Evolutionary conservation across 1,139 yeast species (phyloP), one percentile per base, ranked within the genome.

Genomic region (Yarrowia galli): DNA sequence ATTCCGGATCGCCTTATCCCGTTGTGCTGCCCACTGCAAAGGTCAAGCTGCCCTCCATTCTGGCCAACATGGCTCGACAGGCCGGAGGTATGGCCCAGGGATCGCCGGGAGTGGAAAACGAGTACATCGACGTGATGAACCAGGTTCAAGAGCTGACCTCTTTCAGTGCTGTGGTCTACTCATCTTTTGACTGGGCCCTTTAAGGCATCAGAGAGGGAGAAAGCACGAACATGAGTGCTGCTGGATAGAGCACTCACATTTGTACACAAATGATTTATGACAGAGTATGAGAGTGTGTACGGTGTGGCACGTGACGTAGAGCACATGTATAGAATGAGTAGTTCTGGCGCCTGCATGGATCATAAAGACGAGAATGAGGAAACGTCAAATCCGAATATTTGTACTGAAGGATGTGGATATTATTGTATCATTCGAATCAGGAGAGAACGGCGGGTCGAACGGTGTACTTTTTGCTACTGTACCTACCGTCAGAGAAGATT

Each of bases 91-190:
- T 89, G 73, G 80, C 85, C 45, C 65, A 65, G 67, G 82, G 81
- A 36, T 75, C 79, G 9, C 83, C 83, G 35, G 80, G 83, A 68
- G 84, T 82, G 45, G 81, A 81, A 48, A 84, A 84, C 71, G 85
- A 83, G 67, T 84, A 84, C 67, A 76, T 84, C 18, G 77, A 77
- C 16, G 80, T 79, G 12, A 81, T 84, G 81, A 81, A 81, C 68
- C 77, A 77, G 67, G 80, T 86, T 42, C 87, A 86, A 32, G 92
- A 87, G 70, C 83, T 93, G 70, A 96, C 91, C 72, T 97, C 92
- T 70, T 85, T 93, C 73, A 88, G 97, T 78, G 98, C 98, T 6
- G 85, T 92, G 73, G 95, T 93, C 12, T 93, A 93, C 77, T 89
- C 97, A 35, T 92, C 92, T 75, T 91, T 90, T 77, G 90, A 87